Conservation (phyloP, 2,329 filamentous ascomycete genomes). For the Pyricularia sp. region DNA sequence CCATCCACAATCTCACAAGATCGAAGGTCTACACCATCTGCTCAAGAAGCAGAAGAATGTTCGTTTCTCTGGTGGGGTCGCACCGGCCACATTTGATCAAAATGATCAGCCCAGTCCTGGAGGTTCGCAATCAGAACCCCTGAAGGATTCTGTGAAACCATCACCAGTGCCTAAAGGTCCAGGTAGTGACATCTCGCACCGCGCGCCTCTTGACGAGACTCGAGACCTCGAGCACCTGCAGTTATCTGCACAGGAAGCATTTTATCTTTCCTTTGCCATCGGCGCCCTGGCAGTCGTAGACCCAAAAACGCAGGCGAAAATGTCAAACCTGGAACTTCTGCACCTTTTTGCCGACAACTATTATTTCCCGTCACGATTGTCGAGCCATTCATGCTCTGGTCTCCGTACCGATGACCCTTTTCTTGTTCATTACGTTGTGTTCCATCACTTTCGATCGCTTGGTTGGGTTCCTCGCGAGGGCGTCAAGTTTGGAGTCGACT, state of each 20-base stretch:
- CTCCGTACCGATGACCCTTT: conserved; percentile 63
- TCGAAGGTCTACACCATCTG: not conserved
- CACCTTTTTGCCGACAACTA: conserved; percentile 59
- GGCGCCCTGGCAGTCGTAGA: conserved; percentile 61
- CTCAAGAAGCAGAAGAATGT: conserved; percentile 52
- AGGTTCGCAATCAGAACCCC: not conserved
- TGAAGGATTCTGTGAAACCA: not conserved
- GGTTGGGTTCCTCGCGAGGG: conserved; percentile 92
- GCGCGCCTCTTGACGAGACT: not conserved
- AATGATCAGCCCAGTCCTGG: conserved; percentile 40
- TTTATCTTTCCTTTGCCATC: conserved; percentile 78
- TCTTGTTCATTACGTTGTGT: conserved; percentile 76
- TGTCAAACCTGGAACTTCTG: conserved; percentile 51
- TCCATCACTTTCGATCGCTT: conserved; percentile 91
- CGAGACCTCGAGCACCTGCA: conserved; percentile 75
- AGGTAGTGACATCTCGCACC: not conserved
- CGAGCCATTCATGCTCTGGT: conserved; percentile 16
- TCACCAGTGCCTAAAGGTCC: not conserved
- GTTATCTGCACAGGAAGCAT: conserved; percentile 79
- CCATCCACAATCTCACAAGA: not conserved
- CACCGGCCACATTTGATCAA: conserved; percentile 50
- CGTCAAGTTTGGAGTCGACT: conserved; percentile 92
- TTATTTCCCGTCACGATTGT: conserved; percentile 51
- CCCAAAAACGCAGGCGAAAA: conserved; percentile 28
- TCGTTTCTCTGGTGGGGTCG: conserved; percentile 58